phyloP scores from a whole-genome alignment of 345 rosid genomes.

The Aquilaria sinensis region DNA sequence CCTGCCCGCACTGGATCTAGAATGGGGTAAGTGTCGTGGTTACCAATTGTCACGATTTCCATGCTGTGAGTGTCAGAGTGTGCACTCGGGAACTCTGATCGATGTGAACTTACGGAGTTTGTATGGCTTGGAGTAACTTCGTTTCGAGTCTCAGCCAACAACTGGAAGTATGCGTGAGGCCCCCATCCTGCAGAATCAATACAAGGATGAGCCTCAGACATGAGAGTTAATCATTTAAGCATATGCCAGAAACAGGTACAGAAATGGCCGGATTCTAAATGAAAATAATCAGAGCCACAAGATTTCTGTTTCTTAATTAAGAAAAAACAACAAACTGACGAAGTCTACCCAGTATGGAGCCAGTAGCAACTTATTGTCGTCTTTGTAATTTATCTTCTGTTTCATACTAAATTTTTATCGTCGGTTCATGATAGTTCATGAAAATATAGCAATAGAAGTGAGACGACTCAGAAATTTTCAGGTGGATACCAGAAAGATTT shows the following conservation, averaged over 20 bases:
- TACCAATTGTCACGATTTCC: slow-evolving; percentile 27
- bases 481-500: no score
- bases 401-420: no score
- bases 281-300: neutral
- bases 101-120: slow-evolving; percentile 25
- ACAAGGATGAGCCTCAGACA: neutral
- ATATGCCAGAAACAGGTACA: neutral
- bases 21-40: slow-evolving; percentile 36
- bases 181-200: slow-evolving; percentile 70
- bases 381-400: no score
- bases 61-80: slow-evolving; percentile 33
- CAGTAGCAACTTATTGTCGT: no score
- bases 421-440: no score
- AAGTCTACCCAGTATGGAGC: no score
- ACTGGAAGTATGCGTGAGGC: slow-evolving; percentile 87
- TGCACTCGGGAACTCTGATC: slow-evolving; percentile 44
- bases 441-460: no score
- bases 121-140: slow-evolving; percentile 24
- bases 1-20: slow-evolving; percentile 18
- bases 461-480: no score
- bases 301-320: no score
- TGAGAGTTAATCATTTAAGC: neutral
- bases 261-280: neutral
- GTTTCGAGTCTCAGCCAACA: slow-evolving; percentile 62
- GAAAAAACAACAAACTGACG: no score